Evolutionary conservation across 495 filamentous ascomycete genomes (phyloP), one percentile per base, ranked within the genome.

Genomic region (Tuber indicum): DNA sequence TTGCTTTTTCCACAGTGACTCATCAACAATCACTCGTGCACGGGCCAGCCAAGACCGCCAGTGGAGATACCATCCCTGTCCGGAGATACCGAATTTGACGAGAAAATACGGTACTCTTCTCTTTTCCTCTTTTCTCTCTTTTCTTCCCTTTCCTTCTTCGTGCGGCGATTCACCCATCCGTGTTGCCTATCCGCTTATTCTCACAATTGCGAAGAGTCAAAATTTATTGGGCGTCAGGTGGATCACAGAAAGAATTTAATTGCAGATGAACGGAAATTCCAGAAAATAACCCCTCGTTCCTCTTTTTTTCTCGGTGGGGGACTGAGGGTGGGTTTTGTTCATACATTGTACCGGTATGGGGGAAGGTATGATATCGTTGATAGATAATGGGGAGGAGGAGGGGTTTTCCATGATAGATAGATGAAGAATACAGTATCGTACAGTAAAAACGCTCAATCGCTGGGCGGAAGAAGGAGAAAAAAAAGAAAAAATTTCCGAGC

Each of bases 91-190:
- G n/a, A n/a, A n/a, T n/a, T n/a, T n/a, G n/a, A n/a, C n/a, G n/a
- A n/a, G n/a, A n/a, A n/a, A n/a, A n/a, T n/a, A n/a, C n/a, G n/a
- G n/a, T n/a, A n/a, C 32, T 32, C 32, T n/a, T 16, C 9, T 23
- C 42, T 46, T 17, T 14, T 16, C 16, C 3, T 73, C 4, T 21
- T 3, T 32, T 36, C 14, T 36, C 7, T 66, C 4, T 32, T 17
- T 17, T 16, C 16, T 14, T 36, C 36, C 6, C 6, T 9, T 52
- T 3, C 32, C 49, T 81, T 49, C 78, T 76, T 79, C 74, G 81
- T 83, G 82, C 82, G 82, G 82, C 82, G 81, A 77, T 79, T 79
- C 52, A 82, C 73, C 81, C 81, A 83, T 79, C 82, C 82, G 82
- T 83, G 82, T 83, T 83, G 82, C 82, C 79, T 78, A 76, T 83